These are phyloP conservation scores for Podospora fimiseda DNA, from an alignment of 495 filamentous ascomycete genomes.

Conservation along the genomic window DNA sequence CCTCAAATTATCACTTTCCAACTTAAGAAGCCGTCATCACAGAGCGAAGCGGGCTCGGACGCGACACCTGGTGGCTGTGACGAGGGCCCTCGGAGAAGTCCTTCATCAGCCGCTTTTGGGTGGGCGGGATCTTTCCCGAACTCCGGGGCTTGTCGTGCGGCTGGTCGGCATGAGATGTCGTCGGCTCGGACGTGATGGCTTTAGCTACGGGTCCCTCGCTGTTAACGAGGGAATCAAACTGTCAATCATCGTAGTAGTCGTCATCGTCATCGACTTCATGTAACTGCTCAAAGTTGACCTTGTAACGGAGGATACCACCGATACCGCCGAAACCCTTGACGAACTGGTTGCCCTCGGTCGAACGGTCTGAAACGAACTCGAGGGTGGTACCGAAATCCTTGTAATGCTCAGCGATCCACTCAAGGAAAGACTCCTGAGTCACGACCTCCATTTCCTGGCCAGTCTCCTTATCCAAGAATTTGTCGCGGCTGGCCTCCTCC, in stretches of 20 bases:
- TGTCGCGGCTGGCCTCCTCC: constrained; percentile 64
- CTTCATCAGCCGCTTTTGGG: constrained; percentile 35
- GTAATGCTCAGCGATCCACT: constrained; percentile 97
- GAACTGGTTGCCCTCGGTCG: constrained; percentile 97
- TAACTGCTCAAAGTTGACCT: constrained; percentile 99
- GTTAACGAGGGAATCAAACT: constrained; percentile 77
- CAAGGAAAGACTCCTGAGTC: constrained; percentile 81
- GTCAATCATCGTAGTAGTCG: constrained; percentile 99
- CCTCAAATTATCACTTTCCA: constrained; percentile 17
- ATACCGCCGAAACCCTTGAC: constrained; percentile 99
- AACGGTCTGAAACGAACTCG: constrained; percentile 95
- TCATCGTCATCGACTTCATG: constrained; percentile 93
- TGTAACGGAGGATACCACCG: constrained; percentile 94
- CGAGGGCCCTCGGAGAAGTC: constrained; percentile 34
- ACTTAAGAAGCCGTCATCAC: constrained; percentile 54
- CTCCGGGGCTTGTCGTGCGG: constrained; percentile 30
- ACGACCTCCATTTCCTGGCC: constrained; percentile 94
- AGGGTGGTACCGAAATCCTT: constrained; percentile 95
- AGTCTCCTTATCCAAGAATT: constrained; percentile 90
- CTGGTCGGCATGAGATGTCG: constrained; percentile 29
- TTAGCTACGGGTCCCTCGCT: constrained; percentile 74
- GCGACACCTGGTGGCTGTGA: constrained; percentile 36
- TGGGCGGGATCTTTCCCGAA: constrained; percentile 31
- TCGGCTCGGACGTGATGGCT: constrained; percentile 58
- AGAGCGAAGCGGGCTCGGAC: constrained; percentile 54